Evolutionary conservation across 345 rosid species (phyloP).

Genomic region (Eucalyptus brandiana): DNA sequence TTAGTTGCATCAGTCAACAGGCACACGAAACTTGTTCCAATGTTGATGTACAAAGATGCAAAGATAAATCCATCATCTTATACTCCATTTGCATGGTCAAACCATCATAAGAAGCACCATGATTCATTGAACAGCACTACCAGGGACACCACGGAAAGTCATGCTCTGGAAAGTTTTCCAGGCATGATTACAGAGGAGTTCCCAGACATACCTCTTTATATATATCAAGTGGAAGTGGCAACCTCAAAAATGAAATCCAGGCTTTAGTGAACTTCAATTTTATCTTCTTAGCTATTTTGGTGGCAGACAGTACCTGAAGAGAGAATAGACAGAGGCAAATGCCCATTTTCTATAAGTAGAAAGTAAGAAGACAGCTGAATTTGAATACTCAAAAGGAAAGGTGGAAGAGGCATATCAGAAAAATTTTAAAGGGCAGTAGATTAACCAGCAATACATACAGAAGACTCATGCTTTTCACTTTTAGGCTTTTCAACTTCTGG

Average conservation of each 20-base stretch:
- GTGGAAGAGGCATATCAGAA: background rate
- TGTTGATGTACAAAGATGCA: background rate
- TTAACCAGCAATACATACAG: background rate
- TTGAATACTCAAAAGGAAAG: background rate
- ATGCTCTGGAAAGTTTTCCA: background rate
- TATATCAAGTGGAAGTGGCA: constrained; percentile 72
- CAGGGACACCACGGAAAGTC: background rate
- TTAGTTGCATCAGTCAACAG: background rate
- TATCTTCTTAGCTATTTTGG: constrained; percentile 57
- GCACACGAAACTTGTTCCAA: background rate
- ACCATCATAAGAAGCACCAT: background rate
- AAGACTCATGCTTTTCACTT: background rate
- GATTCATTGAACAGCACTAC: background rate
- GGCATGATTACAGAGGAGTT: background rate
- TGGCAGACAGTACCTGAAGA: constrained; percentile 44
- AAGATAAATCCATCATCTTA: background rate
- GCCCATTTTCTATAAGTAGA: background rate
- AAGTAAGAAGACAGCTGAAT: background rate
- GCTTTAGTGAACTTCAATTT: constrained; percentile 84
- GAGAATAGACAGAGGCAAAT: background rate
- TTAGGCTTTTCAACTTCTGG: constrained; percentile 13
- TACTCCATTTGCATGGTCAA: background rate
- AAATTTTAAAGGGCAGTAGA: background rate
- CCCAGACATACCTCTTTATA: constrained; percentile 67
- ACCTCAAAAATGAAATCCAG: constrained; percentile 85